Percentiles rank a stretch among this genome's conserved stretches.
These are phyloP conservation scores for Verticillium dahliae DNA, from an alignment of 2,329 filamentous ascomycete species.

Conservation along the genomic window DNA sequence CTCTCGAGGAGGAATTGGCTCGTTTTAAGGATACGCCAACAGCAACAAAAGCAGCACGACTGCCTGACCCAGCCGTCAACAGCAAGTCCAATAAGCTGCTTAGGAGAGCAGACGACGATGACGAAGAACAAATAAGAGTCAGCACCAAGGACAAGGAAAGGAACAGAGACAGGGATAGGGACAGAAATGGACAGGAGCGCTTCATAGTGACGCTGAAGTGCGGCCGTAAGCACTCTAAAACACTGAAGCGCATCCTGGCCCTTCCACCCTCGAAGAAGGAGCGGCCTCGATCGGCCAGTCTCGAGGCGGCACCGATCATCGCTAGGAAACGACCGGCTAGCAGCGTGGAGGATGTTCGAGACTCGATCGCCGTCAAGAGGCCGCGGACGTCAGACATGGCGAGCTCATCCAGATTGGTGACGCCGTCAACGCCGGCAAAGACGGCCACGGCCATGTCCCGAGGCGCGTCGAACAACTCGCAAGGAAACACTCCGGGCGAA, in stretches of 20 bases:
- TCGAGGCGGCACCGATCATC: slow-evolving; percentile 27
- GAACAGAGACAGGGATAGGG: slow-evolving; percentile 11
- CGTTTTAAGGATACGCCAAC: slow-evolving; percentile 2
- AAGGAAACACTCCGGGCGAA: slow-evolving; percentile 44
- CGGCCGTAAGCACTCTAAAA: slow-evolving; percentile 37
- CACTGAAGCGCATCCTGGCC: slow-evolving; percentile 39
- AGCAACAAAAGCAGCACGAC: slow-evolving; percentile 15
- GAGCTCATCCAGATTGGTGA: slow-evolving; percentile 22
- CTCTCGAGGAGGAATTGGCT: slow-evolving; percentile 41
- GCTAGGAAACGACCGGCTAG: slow-evolving; percentile 44
- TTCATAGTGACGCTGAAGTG: slow-evolving; percentile 41
- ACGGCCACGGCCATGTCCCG: slow-evolving; percentile 44
- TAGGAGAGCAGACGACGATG: slow-evolving; percentile 24
- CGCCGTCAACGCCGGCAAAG: slow-evolving; percentile 46
- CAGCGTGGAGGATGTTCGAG: slow-evolving; percentile 26
- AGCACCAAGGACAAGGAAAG: slow-evolving; percentile 6
- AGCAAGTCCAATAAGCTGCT: slow-evolving; percentile 19
- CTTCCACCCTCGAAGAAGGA: slow-evolving; percentile 34
- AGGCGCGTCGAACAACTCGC: slow-evolving; percentile 46
- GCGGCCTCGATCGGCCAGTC: slow-evolving; percentile 26
- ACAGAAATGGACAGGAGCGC: slow-evolving; percentile 14
- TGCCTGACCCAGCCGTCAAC: slow-evolving; percentile 22
- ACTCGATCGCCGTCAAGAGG: slow-evolving; percentile 30
- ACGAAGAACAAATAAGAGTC: slow-evolving; percentile 22
- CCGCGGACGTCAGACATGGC: slow-evolving; percentile 35